Base-by-base conservation (phyloP, 345 rosid genomes). In the Hibiscus mutabilis region DNA sequence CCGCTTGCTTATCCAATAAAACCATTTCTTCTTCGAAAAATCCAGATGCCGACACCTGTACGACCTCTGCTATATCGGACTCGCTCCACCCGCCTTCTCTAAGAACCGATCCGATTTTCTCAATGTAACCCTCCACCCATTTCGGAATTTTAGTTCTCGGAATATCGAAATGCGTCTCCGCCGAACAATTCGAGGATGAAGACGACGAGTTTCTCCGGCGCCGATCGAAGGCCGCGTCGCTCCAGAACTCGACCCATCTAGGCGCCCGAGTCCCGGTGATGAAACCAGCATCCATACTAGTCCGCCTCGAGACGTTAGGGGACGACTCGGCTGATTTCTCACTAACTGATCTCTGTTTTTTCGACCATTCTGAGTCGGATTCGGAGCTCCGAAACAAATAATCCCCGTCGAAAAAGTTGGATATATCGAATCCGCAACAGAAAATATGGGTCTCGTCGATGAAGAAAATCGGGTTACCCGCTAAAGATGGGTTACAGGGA, bases 181-280 rank as follows among this genome's bases (percentile, higher is more conserved):
- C 97, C 52, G 96, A 91, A 0, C 87, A 87, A 18, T 84, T 83
- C 1, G 91, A 87, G 0, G 97, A 70, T 2, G 70, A 89, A 0
- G 90, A 88, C 1, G 87, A 84, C 0, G 98, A 94, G 73, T 79
- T 86, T 72, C 96, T 84, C 74, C 88, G 82, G 64, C 92, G 85
- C 33, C 92, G 88, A 76, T 95, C 96, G 3, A 87, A 76, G n/a
- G 93, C 93, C 0, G 93, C 92, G 61, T 95, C 96, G 76, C 90
- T 90, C 99, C 97, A 95, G 80, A 95, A 95, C 82, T 92, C 97
- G 0, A 95, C 94, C 99, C 99, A 95, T 79, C 99, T 83, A 21
- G 97, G 96, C 12, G 87, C 82, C 66, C 86, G 79, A 2, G 83
- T 78, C 9, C 84, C 83, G n/a, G 69, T 62, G 37, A 73, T 79